Base-by-base conservation (phyloP, 331 rosid species). In the Acacia pycnantha region DNA sequence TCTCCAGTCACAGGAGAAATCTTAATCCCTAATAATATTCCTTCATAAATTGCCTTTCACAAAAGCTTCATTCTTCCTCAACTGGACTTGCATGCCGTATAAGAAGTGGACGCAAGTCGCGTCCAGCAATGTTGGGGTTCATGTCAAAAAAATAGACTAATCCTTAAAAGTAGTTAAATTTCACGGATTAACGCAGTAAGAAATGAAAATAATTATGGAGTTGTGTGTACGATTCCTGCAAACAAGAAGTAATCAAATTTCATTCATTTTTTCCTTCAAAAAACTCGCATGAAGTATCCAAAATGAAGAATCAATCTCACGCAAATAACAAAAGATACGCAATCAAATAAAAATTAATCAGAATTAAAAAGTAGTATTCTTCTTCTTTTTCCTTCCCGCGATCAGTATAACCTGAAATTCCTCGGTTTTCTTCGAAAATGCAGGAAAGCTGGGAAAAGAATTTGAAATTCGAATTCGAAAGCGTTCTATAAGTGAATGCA, bases 71-170 rank as follows among this genome's bases (percentile, higher is more conserved):
- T n/a, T n/a, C n/a, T n/a, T n/a, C n/a, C n/a, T n/a, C n/a, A n/a
- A n/a, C n/a, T n/a, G n/a, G n/a, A n/a, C n/a, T n/a, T n/a, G n/a
- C n/a, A n/a, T n/a, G n/a, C n/a, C n/a, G n/a, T n/a, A n/a, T n/a
- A n/a, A n/a, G n/a, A n/a, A n/a, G n/a, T n/a, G n/a, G n/a, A n/a
- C n/a, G n/a, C n/a, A n/a, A n/a, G n/a, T n/a, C n/a, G n/a, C n/a
- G n/a, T n/a, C n/a, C 85, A 88, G 64, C 82, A 58, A 79, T 69
- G 59, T 29, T 76, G 59, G 33, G 51, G 35, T 74, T 56, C 79
- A 53, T 2, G 8, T 54, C 14, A 37, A 56, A 35, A n/a, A 59
- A 56, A 58, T 33, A 54, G 69, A 78, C 72, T 51, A 35, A 26
- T 79, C 44, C 53, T 44, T 66, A 6, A n/a, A 27, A 53, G 68